Base-by-base conservation (phyloP, 2,329 filamentous ascomycete species). In the Metarhizium humberi region DNA sequence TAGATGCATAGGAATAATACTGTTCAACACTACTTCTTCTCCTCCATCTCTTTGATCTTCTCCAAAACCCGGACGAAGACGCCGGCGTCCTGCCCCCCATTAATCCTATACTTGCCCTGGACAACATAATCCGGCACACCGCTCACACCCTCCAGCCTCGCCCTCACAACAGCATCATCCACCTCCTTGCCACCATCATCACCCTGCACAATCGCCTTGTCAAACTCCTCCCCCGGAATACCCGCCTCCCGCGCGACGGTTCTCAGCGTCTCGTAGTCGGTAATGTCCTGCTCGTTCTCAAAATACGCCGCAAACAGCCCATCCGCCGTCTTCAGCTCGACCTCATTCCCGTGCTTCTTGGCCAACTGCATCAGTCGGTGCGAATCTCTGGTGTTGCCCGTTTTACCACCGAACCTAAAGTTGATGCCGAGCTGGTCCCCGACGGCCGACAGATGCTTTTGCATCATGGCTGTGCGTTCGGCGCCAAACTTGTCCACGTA, bases 121-220 rank as follows among this genome's bases (percentile, higher is more conserved):
- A 94, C 78, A 4, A 82, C 82, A 67, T 87, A 90, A 64, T 87
- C 82, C 13, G 88, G 88, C 57, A 92, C 87, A 0, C 87, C 88
- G 43, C 72, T 75, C 54, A 92, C 69, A 36, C 68, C 70, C 1
- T 59, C 59, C 32, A 55, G 56, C 49, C 64, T 63, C 3, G 70
- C 69, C 50, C 57, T 58, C 11, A 55, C 54, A 8, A 64, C 66
- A 3, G 66, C 62, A 47, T 61, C 56, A 50, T 73, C 70, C 4
- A 73, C 69, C 43, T 67, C 62, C 4, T 60, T 56, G 18, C 67
- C 70, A 3, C 81, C 84, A 60, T 81, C 79, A n/a, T 72, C 73
- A 58, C 73, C 73, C 40, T 69, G 64, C 13, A 74, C 62, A 30
- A 73, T 70, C 13, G 66, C 69, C 70, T 61, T 66, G 13, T 65